Conservation (phyloP, 2,329 filamentous ascomycete species). For the Fonsecaea pedrosoi region DNA sequence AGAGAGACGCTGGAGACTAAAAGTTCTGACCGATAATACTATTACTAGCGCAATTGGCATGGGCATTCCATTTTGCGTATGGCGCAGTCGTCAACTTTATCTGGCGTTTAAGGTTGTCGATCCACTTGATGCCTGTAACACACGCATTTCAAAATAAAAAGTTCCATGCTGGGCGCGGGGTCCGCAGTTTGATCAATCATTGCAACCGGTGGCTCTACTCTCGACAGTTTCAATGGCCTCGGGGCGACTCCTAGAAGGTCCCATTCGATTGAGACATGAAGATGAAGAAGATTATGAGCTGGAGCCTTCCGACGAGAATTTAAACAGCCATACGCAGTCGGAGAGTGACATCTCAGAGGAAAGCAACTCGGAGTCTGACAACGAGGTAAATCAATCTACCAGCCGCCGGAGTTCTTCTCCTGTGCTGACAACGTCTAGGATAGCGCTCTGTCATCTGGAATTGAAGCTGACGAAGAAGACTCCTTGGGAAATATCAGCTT, state of each 20-base stretch:
- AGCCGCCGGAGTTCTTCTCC: not conserved
- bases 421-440: constrained; percentile 27
- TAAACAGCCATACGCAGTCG: constrained; percentile 19
- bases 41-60: not conserved
- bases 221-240: constrained; percentile 25
- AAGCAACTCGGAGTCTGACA: constrained; percentile 21
- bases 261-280: constrained; percentile 38
- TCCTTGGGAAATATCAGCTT: constrained; percentile 74
- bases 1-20: not conserved
- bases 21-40: not conserved
- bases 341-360: constrained; percentile 8
- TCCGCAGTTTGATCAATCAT: not conserved
- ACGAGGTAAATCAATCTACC: constrained; percentile 4
- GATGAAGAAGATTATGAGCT: constrained; percentile 48
- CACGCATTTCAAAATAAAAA: constrained; percentile 4
- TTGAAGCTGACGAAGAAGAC: constrained; percentile 46
- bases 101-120: constrained; percentile 15
- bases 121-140: not conserved
- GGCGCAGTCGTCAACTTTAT: constrained; percentile 14
- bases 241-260: constrained; percentile 22
- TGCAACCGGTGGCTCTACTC: not conserved
- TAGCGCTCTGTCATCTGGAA: not conserved
- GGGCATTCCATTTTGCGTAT: constrained; percentile 4
- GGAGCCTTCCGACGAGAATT: constrained; percentile 33
- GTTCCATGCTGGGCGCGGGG: constrained; percentile 9